Conservation (phyloP, 805 yeast species). For the Yamadazyma phyllophila region DNA sequence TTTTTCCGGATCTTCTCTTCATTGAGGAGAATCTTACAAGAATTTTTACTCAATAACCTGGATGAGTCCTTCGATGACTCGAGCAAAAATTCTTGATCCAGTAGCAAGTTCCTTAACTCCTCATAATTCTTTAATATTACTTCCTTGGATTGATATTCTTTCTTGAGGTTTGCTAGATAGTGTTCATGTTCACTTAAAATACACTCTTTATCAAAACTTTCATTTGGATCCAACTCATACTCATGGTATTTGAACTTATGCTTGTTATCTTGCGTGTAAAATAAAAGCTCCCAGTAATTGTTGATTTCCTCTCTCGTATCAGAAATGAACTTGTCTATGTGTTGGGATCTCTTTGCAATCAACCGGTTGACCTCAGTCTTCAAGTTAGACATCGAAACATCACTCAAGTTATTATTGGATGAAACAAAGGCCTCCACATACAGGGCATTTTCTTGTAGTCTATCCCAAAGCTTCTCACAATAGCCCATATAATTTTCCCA, state of each 20-base stretch:
- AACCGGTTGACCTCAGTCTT: slow-evolving; percentile 57
- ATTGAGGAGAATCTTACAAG: slow-evolving; percentile 71
- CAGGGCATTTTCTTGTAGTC: slow-evolving; percentile 47
- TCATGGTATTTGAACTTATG: slow-evolving; percentile 42
- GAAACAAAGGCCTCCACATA: slow-evolving; percentile 43
- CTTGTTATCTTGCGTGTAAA: slow-evolving; percentile 54
- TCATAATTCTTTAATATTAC: slow-evolving; percentile 57
- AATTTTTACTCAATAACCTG: slow-evolving; percentile 68
- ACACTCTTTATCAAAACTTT: slow-evolving; percentile 52
- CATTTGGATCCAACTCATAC: slow-evolving; percentile 30
- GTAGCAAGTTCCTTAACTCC: slow-evolving; percentile 51
- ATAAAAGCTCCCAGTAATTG: slow-evolving; percentile 60
- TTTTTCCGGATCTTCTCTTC: slow-evolving; percentile 78
- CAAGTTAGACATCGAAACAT: slow-evolving; percentile 47
- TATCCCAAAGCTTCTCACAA: slow-evolving; percentile 55
- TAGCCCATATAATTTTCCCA: slow-evolving; percentile 32
- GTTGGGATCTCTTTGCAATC: slow-evolving; percentile 55
- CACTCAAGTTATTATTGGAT: slow-evolving; percentile 47
- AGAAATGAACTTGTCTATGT: slow-evolving; percentile 64
- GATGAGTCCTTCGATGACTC: slow-evolving; percentile 79
- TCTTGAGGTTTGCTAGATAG: slow-evolving; percentile 54
- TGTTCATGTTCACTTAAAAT: slow-evolving; percentile 61
- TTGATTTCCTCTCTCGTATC: slow-evolving; percentile 60
- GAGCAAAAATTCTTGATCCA: slow-evolving; percentile 61
- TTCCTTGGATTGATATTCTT: slow-evolving; percentile 47